A percentile compares a stretch with the other conserved stretches of the same genome.
These are phyloP conservation scores for Pyropia haitanensis DNA, from an alignment of 23 red algal genomes.

Conservation along the genomic window DNA sequence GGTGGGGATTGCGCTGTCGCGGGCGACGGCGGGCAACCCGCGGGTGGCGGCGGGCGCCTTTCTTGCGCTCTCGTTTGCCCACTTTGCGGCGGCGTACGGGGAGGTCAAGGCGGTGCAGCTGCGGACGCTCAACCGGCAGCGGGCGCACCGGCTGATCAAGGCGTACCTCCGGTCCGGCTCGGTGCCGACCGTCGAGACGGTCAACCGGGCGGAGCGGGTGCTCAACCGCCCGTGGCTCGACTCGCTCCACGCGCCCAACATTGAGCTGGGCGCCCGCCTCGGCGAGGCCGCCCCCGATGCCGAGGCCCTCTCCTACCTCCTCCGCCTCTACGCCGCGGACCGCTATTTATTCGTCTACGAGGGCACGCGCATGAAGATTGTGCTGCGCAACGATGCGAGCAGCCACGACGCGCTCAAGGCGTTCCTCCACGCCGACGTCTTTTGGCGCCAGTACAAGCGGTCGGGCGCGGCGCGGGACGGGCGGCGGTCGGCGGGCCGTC, in stretches of 20 bases:
- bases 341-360: conserved; percentile 77
- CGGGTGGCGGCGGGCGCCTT: conserved; percentile 45
- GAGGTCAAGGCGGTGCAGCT: conserved; percentile 90
- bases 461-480: conserved; percentile 11
- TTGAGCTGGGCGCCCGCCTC: conserved; percentile 71
- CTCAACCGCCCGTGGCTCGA: conserved; percentile 80
- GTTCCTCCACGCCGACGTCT: conserved; percentile 78
- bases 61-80: conserved; percentile 53
- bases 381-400: conserved; percentile 70
- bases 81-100: conserved; percentile 68
- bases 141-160: conserved; percentile 84
- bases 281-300: conserved; percentile 78
- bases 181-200: conserved; percentile 50
- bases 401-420: conserved; percentile 78
- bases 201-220: conserved; percentile 81
- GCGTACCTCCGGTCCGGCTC: conserved; percentile 56
- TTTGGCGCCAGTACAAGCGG: conserved; percentile 78
- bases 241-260: conserved; percentile 85
- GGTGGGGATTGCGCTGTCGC: conserved; percentile 75
- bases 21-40: conserved; percentile 26
- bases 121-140: conserved; percentile 82
- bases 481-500: conserved; percentile 24
- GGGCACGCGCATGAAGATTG: conserved; percentile 64
- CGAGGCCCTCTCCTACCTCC: conserved; percentile 64
- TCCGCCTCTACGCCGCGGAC: conserved; percentile 67